Percentiles rank a stretch among this genome's conserved stretches.
phyloP scores from a whole-genome alignment of 768 basidiomycete species.

The Lentinus brumalis region DNA sequence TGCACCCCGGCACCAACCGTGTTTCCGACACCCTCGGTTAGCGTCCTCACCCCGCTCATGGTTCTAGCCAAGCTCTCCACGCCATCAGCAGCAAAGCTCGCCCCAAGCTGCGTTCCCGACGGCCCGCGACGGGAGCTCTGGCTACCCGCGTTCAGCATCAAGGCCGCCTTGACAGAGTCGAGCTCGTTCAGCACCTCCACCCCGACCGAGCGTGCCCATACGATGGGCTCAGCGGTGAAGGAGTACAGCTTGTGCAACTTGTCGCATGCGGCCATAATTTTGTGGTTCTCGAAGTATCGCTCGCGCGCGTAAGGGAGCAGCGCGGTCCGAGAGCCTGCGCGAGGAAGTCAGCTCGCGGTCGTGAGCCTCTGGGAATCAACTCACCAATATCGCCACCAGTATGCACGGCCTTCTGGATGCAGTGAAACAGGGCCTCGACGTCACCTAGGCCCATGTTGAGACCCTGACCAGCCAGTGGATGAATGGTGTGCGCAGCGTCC shows the following conservation, averaged over 20 bases:
- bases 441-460: conserved; percentile 93
- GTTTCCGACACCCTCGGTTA: conserved; percentile 16
- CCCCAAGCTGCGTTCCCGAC: conserved; percentile 19
- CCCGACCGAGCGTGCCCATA: conserved; percentile 87
- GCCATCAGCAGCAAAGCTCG: conserved; percentile 40
- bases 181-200: conserved; percentile 92
- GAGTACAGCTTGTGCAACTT: conserved; percentile 89
- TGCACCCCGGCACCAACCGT: conserved; percentile 21
- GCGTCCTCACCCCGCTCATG: conserved; percentile 40
- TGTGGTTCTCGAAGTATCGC: conserved; percentile 86
- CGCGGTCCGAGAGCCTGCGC: conserved; percentile 69
- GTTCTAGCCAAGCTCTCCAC: conserved; percentile 42
- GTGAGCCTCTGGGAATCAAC: conserved; percentile 23
- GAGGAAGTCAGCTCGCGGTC: neutral
- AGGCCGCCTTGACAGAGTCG: conserved; percentile 73
- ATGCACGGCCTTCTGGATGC: conserved; percentile 56
- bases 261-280: conserved; percentile 80
- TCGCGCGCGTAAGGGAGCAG: conserved; percentile 77
- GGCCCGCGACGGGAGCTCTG: neutral
- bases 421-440: conserved; percentile 68
- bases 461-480: conserved; percentile 96
- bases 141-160: conserved; percentile 83
- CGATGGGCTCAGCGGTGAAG: conserved; percentile 63
- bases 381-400: conserved; percentile 84
- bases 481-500: conserved; percentile 93